Evolutionary conservation across 2,329 filamentous ascomycete genomes (phyloP).

Genomic region (Aciculosporium take): DNA sequence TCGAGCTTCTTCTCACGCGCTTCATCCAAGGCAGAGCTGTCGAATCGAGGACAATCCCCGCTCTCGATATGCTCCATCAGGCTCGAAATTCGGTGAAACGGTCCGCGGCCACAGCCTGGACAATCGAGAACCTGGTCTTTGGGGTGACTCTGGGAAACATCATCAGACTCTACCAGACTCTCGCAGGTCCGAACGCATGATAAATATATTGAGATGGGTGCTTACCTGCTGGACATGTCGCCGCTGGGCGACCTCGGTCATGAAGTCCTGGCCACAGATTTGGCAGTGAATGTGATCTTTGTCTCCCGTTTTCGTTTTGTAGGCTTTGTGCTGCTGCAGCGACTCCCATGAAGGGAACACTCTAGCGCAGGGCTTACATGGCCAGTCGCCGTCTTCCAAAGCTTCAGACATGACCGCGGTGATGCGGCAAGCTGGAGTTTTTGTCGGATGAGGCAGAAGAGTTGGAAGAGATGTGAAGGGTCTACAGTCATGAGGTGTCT

Average conservation of each 20-base stretch:
- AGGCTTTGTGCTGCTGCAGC: slow-evolving; percentile 17
- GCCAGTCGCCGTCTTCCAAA: slow-evolving; percentile 6
- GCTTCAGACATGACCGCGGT: background rate
- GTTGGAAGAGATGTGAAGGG: too few species aligned
- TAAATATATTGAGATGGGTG: slow-evolving; percentile 5
- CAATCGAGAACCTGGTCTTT: slow-evolving; percentile 28
- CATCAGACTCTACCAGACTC: background rate
- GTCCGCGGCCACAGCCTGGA: slow-evolving; percentile 27
- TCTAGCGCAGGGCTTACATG: slow-evolving; percentile 17
- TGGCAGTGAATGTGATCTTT: slow-evolving; percentile 22
- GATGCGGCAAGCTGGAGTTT: background rate
- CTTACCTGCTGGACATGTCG: slow-evolving; percentile 24
- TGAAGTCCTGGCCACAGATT: slow-evolving; percentile 23
- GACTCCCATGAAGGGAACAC: slow-evolving; percentile 14
- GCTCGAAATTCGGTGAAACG: slow-evolving; percentile 21
- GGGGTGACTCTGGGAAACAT: slow-evolving; percentile 8
- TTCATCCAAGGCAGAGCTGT: slow-evolving; percentile 16
- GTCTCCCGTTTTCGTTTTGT: slow-evolving; percentile 12
- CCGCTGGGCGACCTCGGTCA: slow-evolving; percentile 16
- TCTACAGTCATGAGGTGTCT: too few species aligned
- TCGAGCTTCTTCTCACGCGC: slow-evolving; percentile 22
- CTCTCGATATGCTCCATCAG: slow-evolving; percentile 34
- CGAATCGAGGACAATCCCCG: slow-evolving; percentile 24
- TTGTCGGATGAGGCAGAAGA: background rate
- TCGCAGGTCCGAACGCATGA: background rate